Evolutionary conservation across 2,329 filamentous ascomycete species (phyloP).

Genomic region (Chaetomiaceae sp.): DNA sequence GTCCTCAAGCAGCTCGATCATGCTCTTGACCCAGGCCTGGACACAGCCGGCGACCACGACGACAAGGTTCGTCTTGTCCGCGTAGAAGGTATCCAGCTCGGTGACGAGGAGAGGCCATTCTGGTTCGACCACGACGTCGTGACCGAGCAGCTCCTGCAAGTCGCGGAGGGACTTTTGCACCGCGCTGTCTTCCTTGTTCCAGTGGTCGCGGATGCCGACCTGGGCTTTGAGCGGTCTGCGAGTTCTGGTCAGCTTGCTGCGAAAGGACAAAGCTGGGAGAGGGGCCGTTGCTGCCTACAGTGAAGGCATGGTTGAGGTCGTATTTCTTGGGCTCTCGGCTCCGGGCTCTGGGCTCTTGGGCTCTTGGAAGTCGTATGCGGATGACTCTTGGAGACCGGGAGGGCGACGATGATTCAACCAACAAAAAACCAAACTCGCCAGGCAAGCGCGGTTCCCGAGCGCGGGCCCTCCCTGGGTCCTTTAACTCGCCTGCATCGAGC

Average conservation of each 20-base stretch:
- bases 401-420: too few relatives aligned
- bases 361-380: too few relatives aligned
- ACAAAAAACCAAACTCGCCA: too few relatives aligned
- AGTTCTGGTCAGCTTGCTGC: neutral
- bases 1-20: slow-evolving; percentile 41
- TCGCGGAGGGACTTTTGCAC: slow-evolving; percentile 32
- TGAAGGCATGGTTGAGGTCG: slow-evolving; percentile 19
- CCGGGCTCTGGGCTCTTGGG: neutral
- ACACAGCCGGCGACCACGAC: slow-evolving; percentile 35
- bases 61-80: slow-evolving; percentile 40
- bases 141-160: slow-evolving; percentile 34
- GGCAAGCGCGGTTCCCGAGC: too few relatives aligned
- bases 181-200: slow-evolving; percentile 35
- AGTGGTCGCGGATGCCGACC: slow-evolving; percentile 41
- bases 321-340: neutral
- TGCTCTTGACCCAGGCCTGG: slow-evolving; percentile 37
- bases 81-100: slow-evolving; percentile 36
- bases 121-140: slow-evolving; percentile 37
- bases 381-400: too few relatives aligned
- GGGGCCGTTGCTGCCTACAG: slow-evolving; percentile 5
- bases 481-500: too few relatives aligned
- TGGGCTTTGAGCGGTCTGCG: slow-evolving; percentile 41
- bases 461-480: too few relatives aligned
- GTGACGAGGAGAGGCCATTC: slow-evolving; percentile 42
- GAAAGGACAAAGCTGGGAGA: neutral